A percentile compares a stretch with the other conserved stretches of the same genome.
phyloP scores from a whole-genome alignment of 2,329 filamentous ascomycete genomes.

The Ophiobolus disseminans region DNA sequence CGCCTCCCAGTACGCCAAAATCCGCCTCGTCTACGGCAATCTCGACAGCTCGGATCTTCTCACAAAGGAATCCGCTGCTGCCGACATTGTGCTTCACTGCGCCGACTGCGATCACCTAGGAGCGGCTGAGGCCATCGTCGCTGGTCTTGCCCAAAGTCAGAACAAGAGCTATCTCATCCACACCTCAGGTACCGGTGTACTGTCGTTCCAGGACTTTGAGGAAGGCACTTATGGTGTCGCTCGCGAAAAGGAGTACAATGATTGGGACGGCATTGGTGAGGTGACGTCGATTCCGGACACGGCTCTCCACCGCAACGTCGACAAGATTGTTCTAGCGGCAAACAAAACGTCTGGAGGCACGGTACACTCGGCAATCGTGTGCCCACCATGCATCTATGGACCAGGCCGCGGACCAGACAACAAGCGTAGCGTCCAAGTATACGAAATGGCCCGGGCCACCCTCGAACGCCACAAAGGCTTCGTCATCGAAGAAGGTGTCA shows the following conservation, averaged over 20 bases:
- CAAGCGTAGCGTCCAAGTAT: constrained; percentile 63
- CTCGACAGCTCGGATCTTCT: constrained; percentile 38
- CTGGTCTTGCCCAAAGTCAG: constrained; percentile 51
- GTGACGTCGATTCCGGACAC: constrained; percentile 64
- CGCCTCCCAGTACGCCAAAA: constrained; percentile 54
- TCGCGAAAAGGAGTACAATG: constrained; percentile 62
- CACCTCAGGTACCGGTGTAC: constrained; percentile 63
- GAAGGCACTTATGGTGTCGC: constrained; percentile 55
- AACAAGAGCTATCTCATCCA: constrained; percentile 60
- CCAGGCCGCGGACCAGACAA: constrained; percentile 64
- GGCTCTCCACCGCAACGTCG: constrained; percentile 70
- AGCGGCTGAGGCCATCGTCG: constrained; percentile 33
- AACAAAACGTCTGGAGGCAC: constrained; percentile 51
- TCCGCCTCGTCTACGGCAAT: constrained; percentile 61
- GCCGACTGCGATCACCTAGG: constrained; percentile 38
- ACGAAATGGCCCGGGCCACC: constrained; percentile 58
- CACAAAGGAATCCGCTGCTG: constrained; percentile 34
- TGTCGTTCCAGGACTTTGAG: constrained; percentile 58
- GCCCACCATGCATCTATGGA: constrained; percentile 70
- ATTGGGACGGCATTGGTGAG: constrained; percentile 64
- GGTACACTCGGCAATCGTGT: constrained; percentile 61
- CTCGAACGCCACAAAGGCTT: constrained; percentile 61
- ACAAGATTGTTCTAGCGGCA: constrained; percentile 69
- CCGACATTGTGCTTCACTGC: constrained; percentile 47
- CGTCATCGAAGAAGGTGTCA: constrained; percentile 63